phyloP scores from a whole-genome alignment of 2,329 filamentous ascomycete species.

The Neonectria punicea region DNA sequence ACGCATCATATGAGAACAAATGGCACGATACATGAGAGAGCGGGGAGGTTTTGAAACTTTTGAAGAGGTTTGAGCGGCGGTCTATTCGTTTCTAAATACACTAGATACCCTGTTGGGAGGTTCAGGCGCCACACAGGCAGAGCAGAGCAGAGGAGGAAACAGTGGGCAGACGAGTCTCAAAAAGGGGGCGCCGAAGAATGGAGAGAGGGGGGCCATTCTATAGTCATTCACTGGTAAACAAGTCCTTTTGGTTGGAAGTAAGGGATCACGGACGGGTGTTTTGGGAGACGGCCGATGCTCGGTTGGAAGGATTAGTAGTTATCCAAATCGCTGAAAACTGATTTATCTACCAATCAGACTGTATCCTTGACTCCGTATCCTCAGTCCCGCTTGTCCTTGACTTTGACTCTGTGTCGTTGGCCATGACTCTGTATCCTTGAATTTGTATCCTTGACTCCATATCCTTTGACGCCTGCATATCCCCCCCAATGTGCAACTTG shows the following conservation, averaged over 20 bases:
- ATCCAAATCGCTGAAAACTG: constrained; percentile 26
- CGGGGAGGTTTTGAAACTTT: constrained; percentile 16
- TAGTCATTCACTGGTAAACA: constrained; percentile 22
- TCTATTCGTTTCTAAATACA: constrained; percentile 45
- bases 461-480: background rate
- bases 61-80: constrained; percentile 34
- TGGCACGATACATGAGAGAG: constrained; percentile 27
- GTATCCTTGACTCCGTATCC: background rate
- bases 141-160: background rate
- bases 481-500: background rate
- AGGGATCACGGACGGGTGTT: constrained; percentile 4
- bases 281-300: constrained; percentile 4
- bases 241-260: constrained; percentile 4
- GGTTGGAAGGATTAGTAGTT: constrained; percentile 15
- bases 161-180: constrained; percentile 8
- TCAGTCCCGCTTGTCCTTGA: background rate
- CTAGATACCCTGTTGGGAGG: constrained; percentile 44
- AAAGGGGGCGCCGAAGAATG: background rate
- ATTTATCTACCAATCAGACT: constrained; percentile 6
- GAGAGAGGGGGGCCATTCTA: constrained; percentile 7
- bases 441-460: background rate
- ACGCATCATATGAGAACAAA: constrained; percentile 25
- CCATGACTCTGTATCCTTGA: background rate
- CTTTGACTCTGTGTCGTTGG: background rate
- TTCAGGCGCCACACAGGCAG: constrained; percentile 24